Conservation (phyloP, 495 filamentous ascomycete species). For the Cercophora scortea region DNA sequence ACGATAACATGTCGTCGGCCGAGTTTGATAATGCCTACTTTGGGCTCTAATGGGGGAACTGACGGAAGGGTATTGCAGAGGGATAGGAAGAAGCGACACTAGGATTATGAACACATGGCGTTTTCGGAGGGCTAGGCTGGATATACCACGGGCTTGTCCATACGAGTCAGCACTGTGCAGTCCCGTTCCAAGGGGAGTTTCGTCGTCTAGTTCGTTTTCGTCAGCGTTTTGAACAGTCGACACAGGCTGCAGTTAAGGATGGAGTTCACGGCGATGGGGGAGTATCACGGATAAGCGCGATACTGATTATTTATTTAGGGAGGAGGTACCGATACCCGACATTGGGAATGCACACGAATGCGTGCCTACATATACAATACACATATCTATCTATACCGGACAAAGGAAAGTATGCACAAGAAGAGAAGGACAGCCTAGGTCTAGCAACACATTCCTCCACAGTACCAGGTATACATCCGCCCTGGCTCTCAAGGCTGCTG, state of each 20-base stretch:
- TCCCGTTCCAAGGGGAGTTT: too few species aligned
- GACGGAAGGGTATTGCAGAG: neutral
- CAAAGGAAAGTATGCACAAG: slow-evolving; percentile 1
- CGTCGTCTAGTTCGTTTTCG: too few species aligned
- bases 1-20: slow-evolving; percentile 22
- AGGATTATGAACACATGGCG: neutral
- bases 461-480: neutral
- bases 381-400: neutral
- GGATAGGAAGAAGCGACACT: neutral
- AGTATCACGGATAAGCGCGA: too few species aligned
- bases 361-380: too few species aligned
- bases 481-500: slow-evolving; percentile 29
- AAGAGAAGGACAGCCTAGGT: neutral
- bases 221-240: too few species aligned
- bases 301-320: too few species aligned
- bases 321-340: too few species aligned
- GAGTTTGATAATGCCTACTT: slow-evolving; percentile 28
- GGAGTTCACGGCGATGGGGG: too few species aligned
- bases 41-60: neutral
- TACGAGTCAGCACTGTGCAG: too few species aligned
- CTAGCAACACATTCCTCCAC: neutral
- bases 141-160: neutral
- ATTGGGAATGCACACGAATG: too few species aligned
- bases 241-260: too few species aligned
- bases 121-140: neutral